phyloP scores from a whole-genome alignment of 1,284 basidiomycete genomes.

The Chondrostereum purpureum region DNA sequence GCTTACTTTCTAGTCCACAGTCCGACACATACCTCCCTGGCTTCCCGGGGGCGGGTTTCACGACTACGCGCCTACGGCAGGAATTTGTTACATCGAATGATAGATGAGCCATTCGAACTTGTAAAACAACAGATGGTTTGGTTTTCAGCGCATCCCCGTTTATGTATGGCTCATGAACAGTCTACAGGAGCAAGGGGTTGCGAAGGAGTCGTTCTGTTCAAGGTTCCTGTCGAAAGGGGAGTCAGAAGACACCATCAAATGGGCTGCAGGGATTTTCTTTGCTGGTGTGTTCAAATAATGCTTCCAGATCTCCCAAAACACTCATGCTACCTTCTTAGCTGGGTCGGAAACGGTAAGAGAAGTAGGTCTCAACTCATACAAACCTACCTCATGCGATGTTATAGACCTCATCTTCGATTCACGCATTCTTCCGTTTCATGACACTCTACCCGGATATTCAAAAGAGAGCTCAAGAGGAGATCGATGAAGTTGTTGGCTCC shows the following conservation, averaged over 20 bases:
- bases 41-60: background rate
- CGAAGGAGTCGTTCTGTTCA: background rate
- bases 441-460: constrained; percentile 4
- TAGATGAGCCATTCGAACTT: background rate
- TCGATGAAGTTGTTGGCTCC: constrained; percentile 2
- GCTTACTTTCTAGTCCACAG: no score
- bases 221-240: background rate
- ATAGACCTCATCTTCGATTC: background rate
- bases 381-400: background rate
- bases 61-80: background rate
- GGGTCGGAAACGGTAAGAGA: background rate
- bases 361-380: background rate
- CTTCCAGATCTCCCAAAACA: background rate
- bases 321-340: background rate
- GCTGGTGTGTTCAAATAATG: background rate
- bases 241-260: background rate
- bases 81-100: background rate
- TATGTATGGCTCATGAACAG: no score
- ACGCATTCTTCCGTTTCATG: background rate
- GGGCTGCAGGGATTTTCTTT: background rate
- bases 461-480: constrained; percentile 5
- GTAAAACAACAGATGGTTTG: background rate
- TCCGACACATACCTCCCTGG: background rate
- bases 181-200: background rate
- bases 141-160: background rate